Evolutionary conservation across 208 protist species (phyloP).

Genomic region (Acanthamoeba divionensis): DNA sequence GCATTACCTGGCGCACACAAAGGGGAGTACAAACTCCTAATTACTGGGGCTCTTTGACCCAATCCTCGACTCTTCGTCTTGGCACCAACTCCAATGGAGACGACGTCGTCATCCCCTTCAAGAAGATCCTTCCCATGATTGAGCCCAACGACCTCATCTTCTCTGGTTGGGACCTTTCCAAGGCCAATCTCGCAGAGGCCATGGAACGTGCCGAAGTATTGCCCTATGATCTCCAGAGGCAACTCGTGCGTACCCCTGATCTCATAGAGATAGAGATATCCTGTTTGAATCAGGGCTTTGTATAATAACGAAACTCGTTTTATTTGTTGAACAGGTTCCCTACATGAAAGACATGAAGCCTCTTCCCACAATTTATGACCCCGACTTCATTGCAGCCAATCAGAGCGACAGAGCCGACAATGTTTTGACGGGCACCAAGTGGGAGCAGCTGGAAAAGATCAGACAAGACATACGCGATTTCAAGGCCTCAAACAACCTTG

Average conservation of each 20-base stretch:
- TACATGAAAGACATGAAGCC: conserved; percentile 90
- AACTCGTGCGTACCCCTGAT: too few relatives aligned
- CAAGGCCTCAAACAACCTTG: conserved; percentile 88
- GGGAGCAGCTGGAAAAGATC: conserved; percentile 92
- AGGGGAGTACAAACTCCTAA: conserved; percentile 89
- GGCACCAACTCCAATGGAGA: conserved; percentile 87
- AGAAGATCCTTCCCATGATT: conserved; percentile 94
- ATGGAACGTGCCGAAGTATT: conserved; percentile 94
- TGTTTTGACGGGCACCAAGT: conserved; percentile 88
- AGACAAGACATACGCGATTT: conserved; percentile 92
- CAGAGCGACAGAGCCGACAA: conserved; percentile 96
- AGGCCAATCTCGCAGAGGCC: conserved; percentile 90
- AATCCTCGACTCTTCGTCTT: conserved; percentile 93
- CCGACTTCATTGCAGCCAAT: conserved; percentile 97
- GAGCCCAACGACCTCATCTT: conserved; percentile 95
- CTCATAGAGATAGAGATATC: too few relatives aligned
- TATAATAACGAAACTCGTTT: too few relatives aligned
- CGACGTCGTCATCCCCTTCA: conserved; percentile 92
- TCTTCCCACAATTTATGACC: conserved; percentile 93
- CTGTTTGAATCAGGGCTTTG: too few relatives aligned
- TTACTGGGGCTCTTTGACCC: conserved; percentile 96
- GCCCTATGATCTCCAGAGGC: conserved; percentile 89
- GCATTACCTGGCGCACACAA: conserved; percentile 92
- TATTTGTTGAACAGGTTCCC: too few relatives aligned
- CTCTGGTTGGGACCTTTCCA: conserved; percentile 97